A percentile compares a stretch with the other conserved stretches of the same genome.
Conservation (phyloP, 352 stramenopile genomes). For the Phytopythium kandeliae region DNA sequence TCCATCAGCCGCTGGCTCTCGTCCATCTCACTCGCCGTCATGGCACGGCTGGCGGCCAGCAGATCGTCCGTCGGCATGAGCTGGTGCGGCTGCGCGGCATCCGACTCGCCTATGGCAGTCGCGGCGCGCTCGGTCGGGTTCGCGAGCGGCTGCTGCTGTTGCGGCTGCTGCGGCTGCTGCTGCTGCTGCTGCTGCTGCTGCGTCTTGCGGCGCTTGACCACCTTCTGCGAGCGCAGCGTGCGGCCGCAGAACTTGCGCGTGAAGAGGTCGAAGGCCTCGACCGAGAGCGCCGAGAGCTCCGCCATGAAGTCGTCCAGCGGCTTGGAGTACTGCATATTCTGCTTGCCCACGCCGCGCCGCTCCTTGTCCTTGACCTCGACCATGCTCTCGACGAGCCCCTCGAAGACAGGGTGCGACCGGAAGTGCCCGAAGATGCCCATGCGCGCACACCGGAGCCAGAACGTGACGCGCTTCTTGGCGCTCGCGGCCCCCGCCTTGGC, state of each 20-base stretch:
- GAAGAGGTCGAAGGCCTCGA: slow-evolving; percentile 78
- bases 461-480: slow-evolving; percentile 36
- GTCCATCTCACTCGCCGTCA: slow-evolving; percentile 46
- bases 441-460: slow-evolving; percentile 69
- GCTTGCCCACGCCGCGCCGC: slow-evolving; percentile 71
- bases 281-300: slow-evolving; percentile 47
- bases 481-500: slow-evolving; percentile 10
- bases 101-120: too few relatives aligned
- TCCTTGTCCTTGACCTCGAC: slow-evolving; percentile 81
- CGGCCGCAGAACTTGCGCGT: slow-evolving; percentile 65
- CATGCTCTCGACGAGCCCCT: slow-evolving; percentile 75
- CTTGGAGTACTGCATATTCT: slow-evolving; percentile 81
- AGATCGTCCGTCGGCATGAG: slow-evolving; percentile 48
- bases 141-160: slow-evolving; percentile 9
- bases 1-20: slow-evolving; percentile 80
- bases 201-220: slow-evolving; percentile 49
- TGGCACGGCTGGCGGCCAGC: slow-evolving; percentile 19
- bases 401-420: slow-evolving; percentile 62
- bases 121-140: neutral
- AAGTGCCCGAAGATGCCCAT: slow-evolving; percentile 75
- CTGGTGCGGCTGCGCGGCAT: too few relatives aligned
- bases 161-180: slow-evolving; percentile 15
- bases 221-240: slow-evolving; percentile 65
- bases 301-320: slow-evolving; percentile 74
- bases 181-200: slow-evolving; percentile 5